Conservation (phyloP, 2,329 filamentous ascomycete genomes). For the Coccinonectria pachysandricola region DNA sequence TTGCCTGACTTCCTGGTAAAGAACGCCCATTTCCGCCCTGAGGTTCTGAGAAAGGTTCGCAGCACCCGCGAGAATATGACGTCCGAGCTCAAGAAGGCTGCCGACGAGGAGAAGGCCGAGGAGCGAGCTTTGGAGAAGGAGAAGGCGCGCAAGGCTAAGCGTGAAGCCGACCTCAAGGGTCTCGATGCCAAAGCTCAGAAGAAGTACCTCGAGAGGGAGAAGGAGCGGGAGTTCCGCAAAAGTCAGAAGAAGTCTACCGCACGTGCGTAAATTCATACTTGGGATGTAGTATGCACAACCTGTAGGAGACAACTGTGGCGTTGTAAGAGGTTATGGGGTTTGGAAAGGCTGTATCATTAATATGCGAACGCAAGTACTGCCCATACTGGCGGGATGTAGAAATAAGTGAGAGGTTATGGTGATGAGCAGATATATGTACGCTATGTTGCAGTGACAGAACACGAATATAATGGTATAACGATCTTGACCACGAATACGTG, state of each 20-base stretch:
- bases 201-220: constrained; percentile 74
- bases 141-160: constrained; percentile 76
- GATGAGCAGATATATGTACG: too few species aligned
- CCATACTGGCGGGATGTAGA: too few species aligned
- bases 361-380: too few species aligned
- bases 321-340: too few species aligned
- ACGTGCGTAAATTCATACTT: constrained; percentile 41
- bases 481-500: too few species aligned
- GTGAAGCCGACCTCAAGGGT: constrained; percentile 68
- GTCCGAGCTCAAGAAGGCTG: constrained; percentile 65
- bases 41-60: constrained; percentile 79
- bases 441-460: too few species aligned
- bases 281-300: too few species aligned
- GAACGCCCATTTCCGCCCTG: constrained; percentile 74
- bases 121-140: constrained; percentile 63
- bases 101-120: constrained; percentile 73
- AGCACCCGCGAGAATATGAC: constrained; percentile 70
- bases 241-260: constrained; percentile 44
- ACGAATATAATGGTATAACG: too few species aligned
- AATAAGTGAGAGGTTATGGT: too few species aligned
- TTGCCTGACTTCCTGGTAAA: constrained; percentile 73
- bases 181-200: constrained; percentile 77
- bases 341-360: too few species aligned
- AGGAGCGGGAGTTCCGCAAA: constrained; percentile 58
- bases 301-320: too few species aligned